phyloP scores from a whole-genome alignment of 805 yeast genomes.

The Monosporozyma solicola region DNA sequence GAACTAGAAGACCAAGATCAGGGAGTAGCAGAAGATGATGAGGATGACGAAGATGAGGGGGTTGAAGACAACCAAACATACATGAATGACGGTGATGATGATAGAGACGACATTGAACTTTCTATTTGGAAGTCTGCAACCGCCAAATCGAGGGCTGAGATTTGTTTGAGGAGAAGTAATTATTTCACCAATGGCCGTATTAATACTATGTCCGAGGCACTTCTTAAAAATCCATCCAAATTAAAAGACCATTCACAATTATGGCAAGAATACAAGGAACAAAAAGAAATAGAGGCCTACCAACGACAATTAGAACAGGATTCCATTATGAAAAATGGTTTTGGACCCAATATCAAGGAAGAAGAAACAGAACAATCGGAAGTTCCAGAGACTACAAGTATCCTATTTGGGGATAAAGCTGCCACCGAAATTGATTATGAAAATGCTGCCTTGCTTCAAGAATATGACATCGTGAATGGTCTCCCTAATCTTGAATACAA shows the following conservation, averaged over 20 bases:
- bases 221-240: constrained; percentile 52
- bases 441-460: constrained; percentile 60
- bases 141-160: constrained; percentile 67
- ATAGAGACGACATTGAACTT: constrained; percentile 59
- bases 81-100: constrained; percentile 47
- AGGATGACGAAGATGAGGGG: constrained; percentile 40
- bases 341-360: constrained; percentile 28
- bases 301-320: constrained; percentile 24
- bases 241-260: constrained; percentile 49
- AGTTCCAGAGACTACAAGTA: constrained; percentile 4
- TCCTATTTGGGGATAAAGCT: constrained; percentile 24
- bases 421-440: constrained; percentile 39
- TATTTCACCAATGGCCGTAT: constrained; percentile 53
- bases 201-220: constrained; percentile 61
- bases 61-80: constrained; percentile 35
- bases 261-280: constrained; percentile 24
- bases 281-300: constrained; percentile 22
- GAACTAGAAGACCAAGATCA: constrained; percentile 16
- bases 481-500: constrained; percentile 54
- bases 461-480: constrained; percentile 78
- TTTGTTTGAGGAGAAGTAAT: constrained; percentile 58
- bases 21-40: constrained; percentile 25
- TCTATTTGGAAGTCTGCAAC: constrained; percentile 81
- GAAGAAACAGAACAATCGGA: constrained; percentile 18
- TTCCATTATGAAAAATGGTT: constrained; percentile 35